Percentiles rank a stretch among this genome's conserved stretches.
Evolutionary conservation across 2,329 filamentous ascomycete genomes (phyloP).

Genomic region (Coniella lustricola): DNA sequence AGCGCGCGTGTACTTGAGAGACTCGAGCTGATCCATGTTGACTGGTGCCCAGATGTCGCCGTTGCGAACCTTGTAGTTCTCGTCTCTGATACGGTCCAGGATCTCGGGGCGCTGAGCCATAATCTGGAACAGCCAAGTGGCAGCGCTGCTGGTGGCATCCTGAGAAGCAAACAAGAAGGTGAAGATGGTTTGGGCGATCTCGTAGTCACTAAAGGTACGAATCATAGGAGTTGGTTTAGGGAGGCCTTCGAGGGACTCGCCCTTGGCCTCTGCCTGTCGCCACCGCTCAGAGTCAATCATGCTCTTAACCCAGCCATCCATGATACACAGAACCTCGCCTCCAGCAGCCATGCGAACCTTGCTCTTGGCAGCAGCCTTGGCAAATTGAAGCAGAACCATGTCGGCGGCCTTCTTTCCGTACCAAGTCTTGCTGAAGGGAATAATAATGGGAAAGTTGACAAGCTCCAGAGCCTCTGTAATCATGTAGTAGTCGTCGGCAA

Average conservation of each 20-base stretch:
- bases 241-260: conserved; percentile 57
- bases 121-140: conserved; percentile 92
- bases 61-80: conserved; percentile 72
- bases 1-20: conserved; percentile 82
- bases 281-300: conserved; percentile 83
- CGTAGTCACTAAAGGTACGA: conserved; percentile 80
- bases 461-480: conserved; percentile 94
- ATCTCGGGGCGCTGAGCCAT: conserved; percentile 91
- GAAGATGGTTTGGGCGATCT: conserved; percentile 90
- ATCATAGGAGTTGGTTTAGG: conserved; percentile 80
- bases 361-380: conserved; percentile 86
- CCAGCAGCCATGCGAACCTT: conserved; percentile 88
- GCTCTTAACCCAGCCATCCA: conserved; percentile 87
- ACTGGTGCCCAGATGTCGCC: conserved; percentile 65
- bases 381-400: conserved; percentile 83
- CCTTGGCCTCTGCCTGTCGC: conserved; percentile 69
- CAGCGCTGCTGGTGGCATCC: conserved; percentile 89
- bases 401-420: conserved; percentile 94
- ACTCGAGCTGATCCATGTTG: conserved; percentile 80
- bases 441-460: conserved; percentile 96
- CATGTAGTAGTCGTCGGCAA: conserved; percentile 92
- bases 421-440: conserved; percentile 93
- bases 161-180: conserved; percentile 97
- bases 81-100: conserved; percentile 81
- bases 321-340: conserved; percentile 81